Evolutionary conservation across 2,329 filamentous ascomycete species (phyloP).

Genomic region (Clonostachys rosea): DNA sequence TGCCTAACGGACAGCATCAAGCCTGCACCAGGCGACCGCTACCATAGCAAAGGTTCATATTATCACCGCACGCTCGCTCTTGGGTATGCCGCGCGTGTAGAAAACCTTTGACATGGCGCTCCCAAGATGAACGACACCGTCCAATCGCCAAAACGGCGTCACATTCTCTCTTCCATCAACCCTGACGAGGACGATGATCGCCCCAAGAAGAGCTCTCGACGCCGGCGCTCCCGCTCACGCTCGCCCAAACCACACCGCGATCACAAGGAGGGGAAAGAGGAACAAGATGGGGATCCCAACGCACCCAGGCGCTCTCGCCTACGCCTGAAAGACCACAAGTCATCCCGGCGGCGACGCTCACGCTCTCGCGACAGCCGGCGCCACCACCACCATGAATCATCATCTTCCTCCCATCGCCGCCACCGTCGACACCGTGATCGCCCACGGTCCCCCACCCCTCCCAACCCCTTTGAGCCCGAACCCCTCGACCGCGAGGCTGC

Average conservation of each 20-base stretch:
- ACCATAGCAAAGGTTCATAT: too few relatives aligned
- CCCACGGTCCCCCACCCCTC: conserved; percentile 36
- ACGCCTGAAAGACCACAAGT: conserved; percentile 23
- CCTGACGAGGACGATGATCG: conserved; percentile 13
- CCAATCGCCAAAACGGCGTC: conserved; percentile 34
- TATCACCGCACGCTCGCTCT: too few relatives aligned
- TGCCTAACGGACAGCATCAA: too few relatives aligned
- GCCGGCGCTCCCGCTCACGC: not conserved
- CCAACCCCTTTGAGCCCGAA: conserved; percentile 38
- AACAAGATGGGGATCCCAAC: not conserved
- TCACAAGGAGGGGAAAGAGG: conserved; percentile 5
- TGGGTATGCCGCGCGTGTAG: too few relatives aligned
- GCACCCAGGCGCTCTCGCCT: conserved; percentile 21
- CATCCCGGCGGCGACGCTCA: conserved; percentile 12
- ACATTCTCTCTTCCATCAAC: conserved; percentile 45
- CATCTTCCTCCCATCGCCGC: conserved; percentile 11
- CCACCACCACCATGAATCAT: conserved; percentile 6
- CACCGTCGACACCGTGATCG: conserved; percentile 18
- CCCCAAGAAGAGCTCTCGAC: not conserved
- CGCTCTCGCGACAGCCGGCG: conserved; percentile 3
- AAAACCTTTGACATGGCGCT: not conserved
- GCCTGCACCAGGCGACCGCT: too few relatives aligned
- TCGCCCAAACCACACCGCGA: conserved; percentile 3
- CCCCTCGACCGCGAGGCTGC: conserved; percentile 65
- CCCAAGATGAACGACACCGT: conserved; percentile 22